Conservation (phyloP, 2,329 filamentous ascomycete genomes). For the Diaporthe caulivora region DNA sequence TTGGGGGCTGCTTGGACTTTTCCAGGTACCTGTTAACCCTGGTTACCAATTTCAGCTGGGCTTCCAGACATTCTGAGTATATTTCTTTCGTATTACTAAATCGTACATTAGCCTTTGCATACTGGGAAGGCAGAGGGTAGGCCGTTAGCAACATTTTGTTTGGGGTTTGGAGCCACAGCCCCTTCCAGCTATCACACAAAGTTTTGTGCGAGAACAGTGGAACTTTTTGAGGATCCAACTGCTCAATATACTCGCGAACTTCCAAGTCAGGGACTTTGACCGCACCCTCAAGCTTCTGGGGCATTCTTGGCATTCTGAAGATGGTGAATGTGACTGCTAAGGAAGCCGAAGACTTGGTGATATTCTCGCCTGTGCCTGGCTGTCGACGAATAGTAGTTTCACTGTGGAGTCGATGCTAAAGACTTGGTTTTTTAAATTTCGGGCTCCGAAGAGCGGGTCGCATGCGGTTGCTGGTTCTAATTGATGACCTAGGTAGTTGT, state of each 20-base stretch:
- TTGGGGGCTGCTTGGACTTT: background rate
- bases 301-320: background rate
- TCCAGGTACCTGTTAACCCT: background rate
- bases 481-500: no score
- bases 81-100: background rate
- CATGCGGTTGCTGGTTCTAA: no score
- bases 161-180: background rate
- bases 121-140: background rate
- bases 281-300: no score
- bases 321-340: no score
- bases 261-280: background rate
- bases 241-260: background rate
- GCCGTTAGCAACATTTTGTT: background rate
- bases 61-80: background rate
- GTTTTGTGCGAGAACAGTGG: background rate
- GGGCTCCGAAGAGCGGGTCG: no score
- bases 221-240: background rate
- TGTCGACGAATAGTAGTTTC: no score
- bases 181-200: background rate
- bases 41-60: rapidly evolving
- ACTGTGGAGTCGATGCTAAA: no score
- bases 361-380: no score
- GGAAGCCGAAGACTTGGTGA: no score
- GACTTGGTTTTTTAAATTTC: no score
- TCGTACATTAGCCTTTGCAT: background rate